Conservation (phyloP, 768 basidiomycete species). For the Kondoa subrosea region DNA sequence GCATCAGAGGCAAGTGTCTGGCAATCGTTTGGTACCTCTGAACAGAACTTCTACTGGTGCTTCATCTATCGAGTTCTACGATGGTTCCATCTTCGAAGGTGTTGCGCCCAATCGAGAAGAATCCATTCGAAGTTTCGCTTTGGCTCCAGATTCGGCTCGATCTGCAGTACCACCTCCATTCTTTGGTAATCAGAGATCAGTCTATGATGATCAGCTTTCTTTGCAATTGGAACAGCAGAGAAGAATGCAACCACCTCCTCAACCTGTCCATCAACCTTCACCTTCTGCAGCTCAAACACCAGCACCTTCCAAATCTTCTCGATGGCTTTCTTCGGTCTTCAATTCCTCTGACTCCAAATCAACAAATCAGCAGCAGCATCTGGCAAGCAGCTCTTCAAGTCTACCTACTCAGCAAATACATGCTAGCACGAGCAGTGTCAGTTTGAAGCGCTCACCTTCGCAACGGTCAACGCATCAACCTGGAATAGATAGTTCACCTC, state of each 20-base stretch:
- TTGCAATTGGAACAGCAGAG: not conserved
- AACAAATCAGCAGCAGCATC: slow-evolving; percentile 14
- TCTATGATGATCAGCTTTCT: slow-evolving; percentile 3
- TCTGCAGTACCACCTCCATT: not conserved
- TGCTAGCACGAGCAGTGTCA: slow-evolving; percentile 20
- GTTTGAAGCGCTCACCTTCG: slow-evolving; percentile 28
- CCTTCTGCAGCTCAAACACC: not conserved
- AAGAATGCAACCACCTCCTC: not conserved
- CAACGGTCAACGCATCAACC: slow-evolving; percentile 28
- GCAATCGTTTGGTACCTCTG: not conserved
- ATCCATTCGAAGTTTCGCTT: slow-evolving; percentile 4
- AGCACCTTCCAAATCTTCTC: not conserved
- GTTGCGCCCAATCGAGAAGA: slow-evolving; percentile 19
- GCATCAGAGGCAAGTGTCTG: too few species aligned
- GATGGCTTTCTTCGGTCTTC: slow-evolving; percentile 4
- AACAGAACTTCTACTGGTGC: not conserved
- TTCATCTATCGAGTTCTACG: slow-evolving; percentile 22
- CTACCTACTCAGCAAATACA: not conserved
- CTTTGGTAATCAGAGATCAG: not conserved
- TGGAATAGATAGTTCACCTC: slow-evolving; percentile 6
- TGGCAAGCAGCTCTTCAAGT: not conserved
- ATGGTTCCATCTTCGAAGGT: slow-evolving; percentile 32
- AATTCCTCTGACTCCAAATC: not conserved
- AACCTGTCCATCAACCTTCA: not conserved
- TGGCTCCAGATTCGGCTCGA: too few species aligned